Evolutionary conservation across 192 early-diverging fungal species (phyloP), one percentile per base, ranked within the genome.

Genomic region (Paraglomus brasilianum): DNA sequence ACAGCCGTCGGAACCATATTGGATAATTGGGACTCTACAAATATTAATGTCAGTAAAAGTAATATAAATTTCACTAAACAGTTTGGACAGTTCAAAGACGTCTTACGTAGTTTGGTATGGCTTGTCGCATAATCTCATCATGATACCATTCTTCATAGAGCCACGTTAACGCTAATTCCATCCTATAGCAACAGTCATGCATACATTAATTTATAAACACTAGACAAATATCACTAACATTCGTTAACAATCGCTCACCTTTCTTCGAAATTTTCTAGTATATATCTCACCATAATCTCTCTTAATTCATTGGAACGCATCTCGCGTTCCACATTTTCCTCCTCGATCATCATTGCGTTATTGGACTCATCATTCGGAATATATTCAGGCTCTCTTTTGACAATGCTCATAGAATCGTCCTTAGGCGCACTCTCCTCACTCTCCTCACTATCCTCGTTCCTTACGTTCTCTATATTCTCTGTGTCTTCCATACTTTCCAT

Each of bases 121-220:
- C 47, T 22, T 51, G 79, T 36, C 39, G 74, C 67, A 69, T 57
- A 21, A 75, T 66, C 8, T 30, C 53, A 19, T 77, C 78, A 51
- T 77, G 77, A 56, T 70, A 82, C 74, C 80, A 89, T 51, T 92
- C 86, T 62, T 93, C 89, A 53, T 93, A 78, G 19, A 93, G 76
- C 91, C 91, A 93, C 8, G 80, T 80, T 36, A 92, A 57, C 0
- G 90, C 91, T 0, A 91, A 71, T 43, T 93, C 91, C 41, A 73
- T 73, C 65, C 85, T 87, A 24, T 36, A 38, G 2, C 50, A 57
- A 15, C 65, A 21, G 30, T 17, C 30, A 30, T 30, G 30, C 30
- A 52, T 60, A 22, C 71, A 39, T 21, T 52, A 19, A 44, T 63
- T 13, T 43, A 8, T 30, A 43, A 60, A 40, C 30, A 3, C 30